Percentiles rank a stretch among this genome's conserved stretches.
These are phyloP conservation scores for Pythium utonaiense DNA, from an alignment of 352 stramenopile species.

Conservation along the genomic window DNA sequence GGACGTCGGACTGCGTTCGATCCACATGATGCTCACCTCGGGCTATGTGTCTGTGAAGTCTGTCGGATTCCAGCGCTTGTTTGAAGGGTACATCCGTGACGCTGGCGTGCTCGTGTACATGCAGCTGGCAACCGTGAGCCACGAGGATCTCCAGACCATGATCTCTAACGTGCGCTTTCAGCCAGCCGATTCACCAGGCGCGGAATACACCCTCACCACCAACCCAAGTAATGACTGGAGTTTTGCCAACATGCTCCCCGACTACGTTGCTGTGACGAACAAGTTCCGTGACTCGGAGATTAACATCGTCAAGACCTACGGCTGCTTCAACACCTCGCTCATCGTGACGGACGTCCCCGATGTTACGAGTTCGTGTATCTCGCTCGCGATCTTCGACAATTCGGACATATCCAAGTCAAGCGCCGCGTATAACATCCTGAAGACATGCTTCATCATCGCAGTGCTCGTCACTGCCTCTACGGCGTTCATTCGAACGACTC, in stretches of 20 bases:
- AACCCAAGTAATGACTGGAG: conserved; percentile 67
- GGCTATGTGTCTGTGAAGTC: conserved; percentile 35
- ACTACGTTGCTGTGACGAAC: conserved; percentile 37
- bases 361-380: conserved; percentile 53
- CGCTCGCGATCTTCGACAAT: conserved; percentile 85
- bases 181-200: conserved; percentile 25
- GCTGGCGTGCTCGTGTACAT: conserved; percentile 51
- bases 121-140: conserved; percentile 54
- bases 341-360: conserved; percentile 49
- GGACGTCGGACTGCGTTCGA: conserved; percentile 75
- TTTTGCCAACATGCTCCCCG: conserved; percentile 25
- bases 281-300: conserved; percentile 54
- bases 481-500: conserved; percentile 80
- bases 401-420: conserved; percentile 37
- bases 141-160: conserved; percentile 26
- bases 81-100: conserved; percentile 67
- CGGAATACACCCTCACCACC: conserved; percentile 43
- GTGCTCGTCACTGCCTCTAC: conserved; percentile 77
- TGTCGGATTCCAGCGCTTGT: conserved; percentile 50
- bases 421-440: conserved; percentile 82
- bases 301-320: conserved; percentile 76
- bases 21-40: conserved; percentile 63
- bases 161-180: conserved; percentile 53
- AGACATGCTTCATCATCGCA: conserved; percentile 86
- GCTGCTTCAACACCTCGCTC: conserved; percentile 68